phyloP scores from a whole-genome alignment of 2,329 filamentous ascomycete species.

The Claviceps sp. region DNA sequence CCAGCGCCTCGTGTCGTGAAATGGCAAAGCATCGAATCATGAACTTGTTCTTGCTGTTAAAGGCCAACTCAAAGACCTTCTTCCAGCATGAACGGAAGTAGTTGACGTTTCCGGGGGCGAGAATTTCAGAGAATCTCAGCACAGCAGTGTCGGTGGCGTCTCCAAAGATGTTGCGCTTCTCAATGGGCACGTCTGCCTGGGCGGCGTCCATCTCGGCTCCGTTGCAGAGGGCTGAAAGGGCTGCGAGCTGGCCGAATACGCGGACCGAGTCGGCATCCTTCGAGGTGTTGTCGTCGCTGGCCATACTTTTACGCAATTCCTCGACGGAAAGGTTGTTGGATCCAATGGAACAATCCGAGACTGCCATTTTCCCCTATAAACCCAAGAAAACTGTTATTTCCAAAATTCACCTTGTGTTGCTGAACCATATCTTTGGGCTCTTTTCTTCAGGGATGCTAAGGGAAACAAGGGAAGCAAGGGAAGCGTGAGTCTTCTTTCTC shows the following conservation, averaged over 20 bases:
- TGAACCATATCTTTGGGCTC: not conserved
- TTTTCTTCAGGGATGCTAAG: not conserved
- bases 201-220: conserved; percentile 61
- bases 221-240: conserved; percentile 56
- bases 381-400: not conserved
- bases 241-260: conserved; percentile 41
- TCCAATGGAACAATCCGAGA: conserved; percentile 54
- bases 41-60: conserved; percentile 77
- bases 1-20: conserved; percentile 18
- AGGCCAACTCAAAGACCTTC: conserved; percentile 54
- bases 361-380: conserved; percentile 53
- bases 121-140: conserved; percentile 54
- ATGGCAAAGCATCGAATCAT: conserved; percentile 53
- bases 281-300: conserved; percentile 14
- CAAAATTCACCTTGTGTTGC: not conserved
- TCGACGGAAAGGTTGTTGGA: conserved; percentile 33
- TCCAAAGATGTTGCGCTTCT: conserved; percentile 53
- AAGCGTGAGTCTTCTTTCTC: not conserved
- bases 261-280: conserved; percentile 18
- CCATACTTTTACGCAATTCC: conserved; percentile 30
- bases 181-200: conserved; percentile 43
- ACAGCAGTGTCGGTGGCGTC: conserved; percentile 68
- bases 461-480: too few relatives aligned
- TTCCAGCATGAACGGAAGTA: conserved; percentile 50
- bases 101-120: conserved; percentile 38